These are phyloP conservation scores for Madurella fahalii DNA, from an alignment of 2,329 filamentous ascomycete species.

Conservation along the genomic window DNA sequence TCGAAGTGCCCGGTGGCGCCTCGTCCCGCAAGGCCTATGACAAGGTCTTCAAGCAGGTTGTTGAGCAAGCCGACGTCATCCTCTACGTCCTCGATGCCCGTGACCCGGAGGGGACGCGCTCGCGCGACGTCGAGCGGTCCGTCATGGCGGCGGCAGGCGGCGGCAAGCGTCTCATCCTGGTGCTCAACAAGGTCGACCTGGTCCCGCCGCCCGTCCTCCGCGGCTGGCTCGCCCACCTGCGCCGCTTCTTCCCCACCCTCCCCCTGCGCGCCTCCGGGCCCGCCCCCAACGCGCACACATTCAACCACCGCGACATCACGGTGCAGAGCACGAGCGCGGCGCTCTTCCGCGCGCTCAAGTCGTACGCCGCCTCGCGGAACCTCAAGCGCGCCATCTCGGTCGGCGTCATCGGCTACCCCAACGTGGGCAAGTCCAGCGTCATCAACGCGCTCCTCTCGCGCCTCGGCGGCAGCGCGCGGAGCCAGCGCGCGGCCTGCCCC, in stretches of 20 bases:
- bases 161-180: slow-evolving; percentile 82
- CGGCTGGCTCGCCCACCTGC: slow-evolving; percentile 78
- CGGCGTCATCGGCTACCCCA: slow-evolving; percentile 91
- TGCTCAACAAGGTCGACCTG: slow-evolving; percentile 94
- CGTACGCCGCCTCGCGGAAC: slow-evolving; percentile 76
- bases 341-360: slow-evolving; percentile 85
- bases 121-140: slow-evolving; percentile 83
- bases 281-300: slow-evolving; percentile 80
- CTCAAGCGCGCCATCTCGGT: slow-evolving; percentile 87
- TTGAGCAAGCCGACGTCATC: slow-evolving; percentile 83
- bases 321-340: slow-evolving; percentile 80
- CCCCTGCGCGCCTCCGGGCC: slow-evolving; percentile 80
- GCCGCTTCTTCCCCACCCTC: slow-evolving; percentile 85
- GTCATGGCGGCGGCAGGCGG: slow-evolving; percentile 84
- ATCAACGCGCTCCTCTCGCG: slow-evolving; percentile 87
- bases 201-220: slow-evolving; percentile 78
- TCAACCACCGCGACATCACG: slow-evolving; percentile 86
- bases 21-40: slow-evolving; percentile 83
- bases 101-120: slow-evolving; percentile 86
- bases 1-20: slow-evolving; percentile 48
- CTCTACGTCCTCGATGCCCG: slow-evolving; percentile 91
- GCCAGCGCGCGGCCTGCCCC: slow-evolving; percentile 65
- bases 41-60: slow-evolving; percentile 92
- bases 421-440: slow-evolving; percentile 93
- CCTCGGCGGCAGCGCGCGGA: slow-evolving; percentile 59